Base-by-base conservation (phyloP, 1,284 basidiomycete genomes). In the Serendipita sp. region DNA sequence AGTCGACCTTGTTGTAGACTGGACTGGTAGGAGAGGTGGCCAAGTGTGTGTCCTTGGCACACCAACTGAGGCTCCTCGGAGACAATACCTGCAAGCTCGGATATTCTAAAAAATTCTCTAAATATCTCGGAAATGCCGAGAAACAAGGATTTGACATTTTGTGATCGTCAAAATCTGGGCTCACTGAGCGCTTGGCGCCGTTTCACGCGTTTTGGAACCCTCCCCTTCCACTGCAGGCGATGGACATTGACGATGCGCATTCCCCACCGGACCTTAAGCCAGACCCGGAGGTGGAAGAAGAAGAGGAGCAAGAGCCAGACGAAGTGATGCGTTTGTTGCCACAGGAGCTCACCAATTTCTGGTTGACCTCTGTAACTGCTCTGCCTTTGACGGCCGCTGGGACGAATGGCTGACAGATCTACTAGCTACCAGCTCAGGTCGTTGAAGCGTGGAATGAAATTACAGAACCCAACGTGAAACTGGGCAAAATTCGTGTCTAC, bases 401-500 rank as follows among this genome's bases (percentile, higher is more conserved):
- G 85, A 85, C 1, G 84, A 81, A 70, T 80, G 80, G 67, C 76
- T 89, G 58, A 81, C 89, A 79, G 81, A 85, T 65, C 77, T 81
- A 34, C 88, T 86, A 87, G 74, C 81, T 8, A 72, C 79, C 12
- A 77, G 87, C 60, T 34, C 53, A 58, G 32, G 34, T 58, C 34
- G 53, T 58, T 30, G 53, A 58, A 32, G 60, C 62, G 10, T 66
- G 65, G 65, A 64, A 42, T 6, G 60, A 29, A 42, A 75, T 83
- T 63, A 72, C 75, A 3, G 83, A 85, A 65, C 61, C 63, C 17
- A 81, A 82, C 67, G 72, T 85, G 3, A 84, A 87, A 66, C 81
- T 90, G 0, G 88, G 84, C 17, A 85, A 81, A 4, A 79, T 90
- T 62, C 83, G 86, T 3, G 81, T 88, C n/a, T 90, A 87, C 73